A percentile compares a stretch with the other conserved stretches of the same genome.
These are phyloP conservation scores for Rosa persica DNA, from an alignment of 306 rosid genomes.

Conservation along the genomic window DNA sequence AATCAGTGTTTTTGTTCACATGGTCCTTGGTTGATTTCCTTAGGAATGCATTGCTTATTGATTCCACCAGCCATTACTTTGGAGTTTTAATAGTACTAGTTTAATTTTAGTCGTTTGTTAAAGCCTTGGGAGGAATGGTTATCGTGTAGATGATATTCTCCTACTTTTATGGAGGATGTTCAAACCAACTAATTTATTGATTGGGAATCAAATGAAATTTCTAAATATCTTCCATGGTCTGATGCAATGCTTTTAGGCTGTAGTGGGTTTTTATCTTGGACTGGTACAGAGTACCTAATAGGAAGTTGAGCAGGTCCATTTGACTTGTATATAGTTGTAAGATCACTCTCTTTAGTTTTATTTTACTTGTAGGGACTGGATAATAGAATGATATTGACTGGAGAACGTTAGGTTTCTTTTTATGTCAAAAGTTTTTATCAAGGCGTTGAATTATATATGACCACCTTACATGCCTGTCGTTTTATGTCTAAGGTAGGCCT, in stretches of 20 bases:
- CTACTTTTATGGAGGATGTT: too few relatives aligned
- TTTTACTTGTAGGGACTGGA: neutral
- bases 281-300: neutral
- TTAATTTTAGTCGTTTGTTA: neutral
- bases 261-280: neutral
- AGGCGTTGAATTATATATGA: neutral
- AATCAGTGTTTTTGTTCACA: neutral
- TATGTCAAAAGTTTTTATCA: too few relatives aligned
- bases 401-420: neutral
- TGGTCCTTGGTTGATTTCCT: neutral
- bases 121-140: neutral
- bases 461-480: neutral
- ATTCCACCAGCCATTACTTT: neutral
- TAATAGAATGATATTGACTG: neutral
- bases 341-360: neutral
- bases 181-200: neutral
- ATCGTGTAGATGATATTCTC: neutral
- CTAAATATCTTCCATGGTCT: neutral
- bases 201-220: neutral
- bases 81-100: neutral
- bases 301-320: neutral
- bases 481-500: neutral
- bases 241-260: neutral
- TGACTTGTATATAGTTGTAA: neutral
- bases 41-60: neutral